A percentile compares a stretch with the other conserved stretches of the same genome.
Conservation (phyloP, 2,329 filamentous ascomycete species). For the Ascocoryne sarcoides region DNA sequence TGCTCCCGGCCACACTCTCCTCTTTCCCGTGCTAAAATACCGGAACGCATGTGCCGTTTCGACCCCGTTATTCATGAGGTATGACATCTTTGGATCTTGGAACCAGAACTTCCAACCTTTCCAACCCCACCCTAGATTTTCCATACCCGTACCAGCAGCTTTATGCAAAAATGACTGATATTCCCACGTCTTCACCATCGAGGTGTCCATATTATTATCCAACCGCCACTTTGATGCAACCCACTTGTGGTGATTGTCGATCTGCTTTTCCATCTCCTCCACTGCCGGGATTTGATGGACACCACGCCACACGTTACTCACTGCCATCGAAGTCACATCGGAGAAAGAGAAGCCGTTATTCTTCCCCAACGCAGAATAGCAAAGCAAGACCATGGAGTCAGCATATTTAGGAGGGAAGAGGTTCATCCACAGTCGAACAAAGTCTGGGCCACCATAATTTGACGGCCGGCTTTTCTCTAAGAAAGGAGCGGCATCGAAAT, state of each 20-base stretch:
- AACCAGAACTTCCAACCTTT: slow-evolving; percentile 36
- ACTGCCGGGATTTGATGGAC: slow-evolving; percentile 30
- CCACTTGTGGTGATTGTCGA: slow-evolving; percentile 7
- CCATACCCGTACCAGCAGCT: slow-evolving; percentile 35
- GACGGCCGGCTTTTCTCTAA: slow-evolving; percentile 2
- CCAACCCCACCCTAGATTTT: slow-evolving; percentile 34
- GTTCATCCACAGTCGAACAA: slow-evolving; percentile 33
- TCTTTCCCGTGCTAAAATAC: slow-evolving; percentile 34
- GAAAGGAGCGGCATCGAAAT: slow-evolving; percentile 16
- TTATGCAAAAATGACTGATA: slow-evolving; percentile 35
- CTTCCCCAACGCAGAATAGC: slow-evolving; percentile 7
- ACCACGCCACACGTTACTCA: slow-evolving; percentile 37
- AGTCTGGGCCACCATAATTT: slow-evolving; percentile 4
- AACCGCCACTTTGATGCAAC: slow-evolving; percentile 4
- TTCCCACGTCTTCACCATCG: slow-evolving; percentile 15
- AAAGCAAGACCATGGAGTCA: slow-evolving; percentile 28
- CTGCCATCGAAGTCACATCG: slow-evolving; percentile 37
- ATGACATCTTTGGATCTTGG: slow-evolving; percentile 28
- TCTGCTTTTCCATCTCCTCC: slow-evolving; percentile 3
- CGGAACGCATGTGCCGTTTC: slow-evolving; percentile 35
- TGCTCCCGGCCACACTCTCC: slow-evolving; percentile 33
- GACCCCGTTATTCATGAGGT: slow-evolving; percentile 33
- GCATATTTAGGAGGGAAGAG: slow-evolving; percentile 37
- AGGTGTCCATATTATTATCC: slow-evolving; percentile 3
- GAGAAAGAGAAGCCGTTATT: slow-evolving; percentile 28